Base-by-base conservation (phyloP, 2,329 filamentous ascomycete species). In the Thelonectria olida region DNA sequence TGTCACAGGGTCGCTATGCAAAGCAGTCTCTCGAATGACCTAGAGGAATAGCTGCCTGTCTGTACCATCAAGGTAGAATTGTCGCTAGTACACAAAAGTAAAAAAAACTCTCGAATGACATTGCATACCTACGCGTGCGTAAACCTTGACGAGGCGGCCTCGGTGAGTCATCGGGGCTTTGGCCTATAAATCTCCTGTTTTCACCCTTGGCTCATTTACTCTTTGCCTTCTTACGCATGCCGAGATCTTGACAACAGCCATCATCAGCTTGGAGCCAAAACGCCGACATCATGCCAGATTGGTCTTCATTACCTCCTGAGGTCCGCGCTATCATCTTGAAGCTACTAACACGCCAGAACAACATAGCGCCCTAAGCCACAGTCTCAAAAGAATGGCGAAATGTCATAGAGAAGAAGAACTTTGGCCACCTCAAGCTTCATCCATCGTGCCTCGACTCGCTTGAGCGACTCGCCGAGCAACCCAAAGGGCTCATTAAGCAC, bases 331-430 rank as follows among this genome's bases (percentile, higher is more conserved):
- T 62, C 9, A 58, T 67, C 15, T n/a, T 66, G 2, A 25, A 54
- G 13, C 1, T 31, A 3, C n/a, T 67, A 1, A 22, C n/a, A 3
- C 8, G 7, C 6, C 45, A 55, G 8, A 1, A 53, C 1, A 13
- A n/a, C 1, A 54, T 20, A 12, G 34, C 38, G 3, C 15, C 7
- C 1, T 66, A 56, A 6, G 61, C 57, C 3, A 9, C 34, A 1
- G 52, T 67, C 2, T 66, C 54, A 1, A 17, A 22, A 10, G 61
- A 67, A 59, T 67, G 63, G 61, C 20, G 28, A 5, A 0, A 2
- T 1, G 13, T 41, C 7, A 53, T 64, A 0, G 61, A 67, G 17
- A 57, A 60, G 8, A 60, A 28, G 10, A 62, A 4, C 0, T 67
- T 66, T 39, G 0, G n/a, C 5, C 52, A 12, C 1, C 41, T 66